Percentiles rank a stretch among this genome's conserved stretches.
Evolutionary conservation across 805 yeast genomes (phyloP).

Genomic region (Ogataea parapolymorpha): DNA sequence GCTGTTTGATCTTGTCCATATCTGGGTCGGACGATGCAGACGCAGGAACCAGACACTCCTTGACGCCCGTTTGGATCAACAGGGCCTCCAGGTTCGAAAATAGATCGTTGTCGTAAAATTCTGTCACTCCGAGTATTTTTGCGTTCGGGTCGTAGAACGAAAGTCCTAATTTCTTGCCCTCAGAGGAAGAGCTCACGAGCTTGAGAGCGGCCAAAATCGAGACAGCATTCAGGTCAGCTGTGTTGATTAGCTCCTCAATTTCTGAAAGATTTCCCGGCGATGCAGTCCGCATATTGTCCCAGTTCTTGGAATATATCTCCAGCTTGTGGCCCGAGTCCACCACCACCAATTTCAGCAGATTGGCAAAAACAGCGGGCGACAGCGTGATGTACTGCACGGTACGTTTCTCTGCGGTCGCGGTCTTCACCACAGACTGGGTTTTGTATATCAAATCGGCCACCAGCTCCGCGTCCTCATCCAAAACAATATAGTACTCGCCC

Average conservation of each 20-base stretch:
- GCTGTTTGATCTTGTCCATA: constrained; percentile 59
- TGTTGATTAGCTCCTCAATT: constrained; percentile 65
- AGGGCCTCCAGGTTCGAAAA: constrained; percentile 84
- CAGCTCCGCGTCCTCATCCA: constrained; percentile 71
- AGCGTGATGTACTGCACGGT: constrained; percentile 64
- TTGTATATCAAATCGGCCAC: constrained; percentile 84
- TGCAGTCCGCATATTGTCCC: constrained; percentile 58
- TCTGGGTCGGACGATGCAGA: constrained; percentile 45
- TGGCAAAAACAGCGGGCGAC: constrained; percentile 68
- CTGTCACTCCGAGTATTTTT: constrained; percentile 64
- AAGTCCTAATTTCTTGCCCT: constrained; percentile 63
- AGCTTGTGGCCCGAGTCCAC: constrained; percentile 71
- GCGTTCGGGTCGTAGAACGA: constrained; percentile 74
- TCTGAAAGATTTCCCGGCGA: constrained; percentile 88
- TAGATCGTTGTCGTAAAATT: constrained; percentile 83
- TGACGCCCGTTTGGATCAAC: constrained; percentile 83
- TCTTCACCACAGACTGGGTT: constrained; percentile 76
- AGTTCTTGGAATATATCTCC: constrained; percentile 71
- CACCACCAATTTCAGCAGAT: constrained; percentile 61
- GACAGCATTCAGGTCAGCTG: constrained; percentile 34
- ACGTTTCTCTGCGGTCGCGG: constrained; percentile 36
- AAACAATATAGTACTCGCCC: constrained; percentile 74
- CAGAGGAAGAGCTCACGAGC: constrained; percentile 36
- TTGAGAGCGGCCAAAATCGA: constrained; percentile 55
- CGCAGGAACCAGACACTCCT: constrained; percentile 68